These are phyloP conservation scores for Begonia peltatifolia DNA, from an alignment of 306 rosid species.

Conservation along the genomic window DNA sequence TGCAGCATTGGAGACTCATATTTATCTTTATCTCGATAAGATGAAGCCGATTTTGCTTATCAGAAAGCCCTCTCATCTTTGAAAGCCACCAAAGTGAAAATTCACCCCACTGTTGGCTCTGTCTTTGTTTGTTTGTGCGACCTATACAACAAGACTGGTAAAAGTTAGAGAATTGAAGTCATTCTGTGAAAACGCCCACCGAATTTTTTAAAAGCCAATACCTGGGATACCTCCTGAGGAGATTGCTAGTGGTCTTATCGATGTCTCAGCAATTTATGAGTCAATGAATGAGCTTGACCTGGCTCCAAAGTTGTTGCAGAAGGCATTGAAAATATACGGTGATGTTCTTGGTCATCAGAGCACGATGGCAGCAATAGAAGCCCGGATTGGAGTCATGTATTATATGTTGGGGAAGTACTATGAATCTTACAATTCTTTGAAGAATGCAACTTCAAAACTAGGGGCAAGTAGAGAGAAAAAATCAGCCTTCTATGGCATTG, in stretches of 20 bases:
- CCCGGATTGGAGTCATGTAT: conserved; percentile 85
- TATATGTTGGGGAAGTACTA: conserved; percentile 53
- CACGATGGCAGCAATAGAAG: conserved; percentile 83
- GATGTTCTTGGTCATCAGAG: conserved; percentile 70
- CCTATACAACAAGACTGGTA: conserved; percentile 63
- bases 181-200: conserved; percentile 70
- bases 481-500: conserved; percentile 70
- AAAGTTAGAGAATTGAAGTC: conserved; percentile 54
- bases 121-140: conserved; percentile 75
- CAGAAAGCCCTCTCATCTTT: conserved; percentile 72
- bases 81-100: conserved; percentile 74
- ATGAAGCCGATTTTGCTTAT: conserved; percentile 69
- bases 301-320: conserved; percentile 56
- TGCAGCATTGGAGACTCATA: conserved; percentile 87
- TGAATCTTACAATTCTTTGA: conserved; percentile 56
- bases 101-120: conserved; percentile 73
- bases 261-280: conserved; percentile 75
- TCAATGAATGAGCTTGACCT: conserved; percentile 72
- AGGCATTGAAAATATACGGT: conserved; percentile 49
- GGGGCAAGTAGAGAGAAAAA: conserved; percentile 74
- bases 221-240: conserved; percentile 59
- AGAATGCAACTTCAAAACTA: conserved; percentile 56
- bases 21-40: conserved; percentile 63
- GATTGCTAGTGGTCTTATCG: conserved; percentile 67
- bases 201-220: conserved; percentile 69